Base-by-base conservation (phyloP, 2,329 filamentous ascomycete species). In the Cytospora piceicola region DNA sequence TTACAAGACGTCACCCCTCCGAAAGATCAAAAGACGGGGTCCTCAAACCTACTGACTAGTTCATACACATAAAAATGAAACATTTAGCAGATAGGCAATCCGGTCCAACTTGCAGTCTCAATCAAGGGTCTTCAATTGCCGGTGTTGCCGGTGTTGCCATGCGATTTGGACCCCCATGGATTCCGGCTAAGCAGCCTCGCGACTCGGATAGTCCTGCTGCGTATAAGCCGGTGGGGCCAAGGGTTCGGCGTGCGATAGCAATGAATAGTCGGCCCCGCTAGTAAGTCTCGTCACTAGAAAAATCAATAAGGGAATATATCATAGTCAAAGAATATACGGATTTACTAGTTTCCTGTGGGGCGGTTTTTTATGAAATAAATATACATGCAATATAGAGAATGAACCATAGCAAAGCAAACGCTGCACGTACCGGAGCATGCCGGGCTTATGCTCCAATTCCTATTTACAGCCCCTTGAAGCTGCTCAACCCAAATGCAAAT, bases 151-250 rank as follows among this genome's bases (percentile, higher is more conserved):
- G 39, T 42, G n/a, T 20, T 24, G 46, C 46, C 24, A 14, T 22
- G n/a, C 42, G 20, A 8, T 22, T 46, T n/a, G 39, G 27, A 29
- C 27, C 20, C 39, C 39, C 22, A 17, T 46, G 17, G 6, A 11
- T n/a, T 4, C 24, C 20, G 17, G 56, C 54, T 39, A 24, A 22
- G 22, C 51, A 67, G 65, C 65, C 65, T 67, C n/a, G 61, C 24
- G 39, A 64, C 65, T 67, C 63, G 56, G 65, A 64, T 67, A 67
- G 65, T 64, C 30, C 52, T 54, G 24, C 8, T 27, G 9, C 27
- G 22, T 57, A 57, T 36, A 51, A 52, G 53, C 7, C 22, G 20
- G 32, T 49, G 24, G 3, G 20, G 1, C n/a, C 7, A 29, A 57
- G 60, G 60, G 60, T 57, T 63, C 42, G 53, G 60, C 15, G 39